phyloP scores from a whole-genome alignment of 805 yeast species.

The Phaffomyces thermotolerans region DNA sequence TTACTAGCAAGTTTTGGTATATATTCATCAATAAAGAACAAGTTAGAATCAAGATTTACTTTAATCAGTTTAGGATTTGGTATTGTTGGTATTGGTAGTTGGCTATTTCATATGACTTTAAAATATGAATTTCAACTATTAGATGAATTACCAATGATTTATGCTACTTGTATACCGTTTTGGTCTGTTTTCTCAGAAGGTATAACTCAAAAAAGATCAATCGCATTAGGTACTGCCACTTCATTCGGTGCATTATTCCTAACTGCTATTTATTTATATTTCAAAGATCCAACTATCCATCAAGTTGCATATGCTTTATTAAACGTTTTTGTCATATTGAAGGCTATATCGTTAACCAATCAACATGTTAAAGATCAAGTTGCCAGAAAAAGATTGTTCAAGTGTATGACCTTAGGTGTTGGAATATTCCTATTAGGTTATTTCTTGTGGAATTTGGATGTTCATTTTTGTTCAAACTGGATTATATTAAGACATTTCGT shows the following conservation, averaged over 20 bases:
- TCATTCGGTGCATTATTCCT: constrained; percentile 48
- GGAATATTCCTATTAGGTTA: constrained; percentile 66
- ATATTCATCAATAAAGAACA: constrained; percentile 49
- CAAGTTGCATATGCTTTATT: constrained; percentile 78
- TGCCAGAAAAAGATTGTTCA: constrained; percentile 43
- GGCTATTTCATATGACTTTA: constrained; percentile 96
- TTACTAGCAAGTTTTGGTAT: constrained; percentile 58
- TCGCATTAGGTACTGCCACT: constrained; percentile 40
- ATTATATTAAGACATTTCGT: constrained; percentile 49
- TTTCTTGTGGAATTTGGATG: constrained; percentile 83
- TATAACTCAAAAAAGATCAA: constrained; percentile 29
- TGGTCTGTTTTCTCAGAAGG: constrained; percentile 74
- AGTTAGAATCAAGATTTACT: constrained; percentile 63
- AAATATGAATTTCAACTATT: constrained; percentile 81
- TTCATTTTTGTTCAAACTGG: constrained; percentile 62
- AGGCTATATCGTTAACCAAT: constrained; percentile 46
- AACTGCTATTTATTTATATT: constrained; percentile 65
- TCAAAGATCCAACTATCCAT: constrained; percentile 80
- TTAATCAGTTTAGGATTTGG: constrained; percentile 73
- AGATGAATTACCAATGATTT: constrained; percentile 97
- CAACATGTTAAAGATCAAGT: constrained; percentile 43
- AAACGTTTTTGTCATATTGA: constrained; percentile 63
- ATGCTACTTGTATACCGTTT: constrained; percentile 92
- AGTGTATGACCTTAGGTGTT: constrained; percentile 54
- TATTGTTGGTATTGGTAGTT: constrained; percentile 86